Conservation (phyloP, 2,329 filamentous ascomycete species). For the Claviceps sp. region DNA sequence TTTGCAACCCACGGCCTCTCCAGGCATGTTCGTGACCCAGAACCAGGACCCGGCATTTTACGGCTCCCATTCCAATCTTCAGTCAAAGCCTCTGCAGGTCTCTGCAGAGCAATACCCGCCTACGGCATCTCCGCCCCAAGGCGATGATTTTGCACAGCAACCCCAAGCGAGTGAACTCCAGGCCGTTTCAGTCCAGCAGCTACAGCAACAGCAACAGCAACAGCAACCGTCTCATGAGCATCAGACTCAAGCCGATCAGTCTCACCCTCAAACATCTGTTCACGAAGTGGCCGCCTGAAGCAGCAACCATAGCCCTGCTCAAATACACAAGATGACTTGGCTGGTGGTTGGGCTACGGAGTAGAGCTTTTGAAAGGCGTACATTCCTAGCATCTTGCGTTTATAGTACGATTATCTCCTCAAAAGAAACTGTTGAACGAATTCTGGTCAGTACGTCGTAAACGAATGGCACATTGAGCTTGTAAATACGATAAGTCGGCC, state of each 20-base stretch:
- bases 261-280: neutral
- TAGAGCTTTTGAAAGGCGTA: no score
- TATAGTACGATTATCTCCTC: no score
- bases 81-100: conserved; percentile 3
- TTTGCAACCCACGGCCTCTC: conserved; percentile 1
- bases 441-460: no score
- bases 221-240: neutral
- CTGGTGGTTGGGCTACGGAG: no score
- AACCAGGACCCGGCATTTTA: conserved; percentile 10
- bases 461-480: no score
- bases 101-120: conserved; percentile 10
- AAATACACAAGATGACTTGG: no score
- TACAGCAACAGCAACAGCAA: neutral
- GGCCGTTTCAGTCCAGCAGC: neutral
- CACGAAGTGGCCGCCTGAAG: conserved; percentile 18
- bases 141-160: conserved; percentile 13
- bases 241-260: neutral
- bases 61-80: conserved; percentile 13
- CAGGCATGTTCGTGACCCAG: conserved; percentile 3
- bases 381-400: no score
- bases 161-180: conserved; percentile 13
- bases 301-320: no score
- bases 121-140: conserved; percentile 2
- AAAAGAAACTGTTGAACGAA: no score
- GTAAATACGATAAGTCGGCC: no score